Percentiles rank a stretch among this genome's conserved stretches.
These are phyloP conservation scores for Tarenaya hassleriana DNA, from an alignment of 345 rosid species.

Conservation along the genomic window DNA sequence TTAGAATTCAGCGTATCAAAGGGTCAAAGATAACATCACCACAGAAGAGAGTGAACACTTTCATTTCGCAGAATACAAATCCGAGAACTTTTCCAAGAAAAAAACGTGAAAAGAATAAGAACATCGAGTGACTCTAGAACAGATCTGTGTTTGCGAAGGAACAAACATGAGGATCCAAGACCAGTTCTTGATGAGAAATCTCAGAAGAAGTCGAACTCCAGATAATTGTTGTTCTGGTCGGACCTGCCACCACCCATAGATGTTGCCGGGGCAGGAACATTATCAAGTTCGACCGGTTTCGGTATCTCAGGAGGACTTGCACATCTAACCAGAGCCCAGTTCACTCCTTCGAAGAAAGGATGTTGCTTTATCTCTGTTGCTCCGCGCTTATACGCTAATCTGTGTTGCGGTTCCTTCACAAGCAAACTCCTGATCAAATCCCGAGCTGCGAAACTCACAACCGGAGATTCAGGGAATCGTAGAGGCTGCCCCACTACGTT, in stretches of 20 bases:
- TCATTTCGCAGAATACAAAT: slow-evolving; percentile 26
- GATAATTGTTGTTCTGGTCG: slow-evolving; percentile 43
- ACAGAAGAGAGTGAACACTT: slow-evolving; percentile 17
- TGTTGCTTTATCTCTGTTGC: slow-evolving; percentile 81
- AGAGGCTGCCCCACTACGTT: slow-evolving; percentile 76
- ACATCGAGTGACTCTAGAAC: slow-evolving; percentile 15
- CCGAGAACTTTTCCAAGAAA: slow-evolving; percentile 21
- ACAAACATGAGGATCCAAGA: slow-evolving; percentile 20
- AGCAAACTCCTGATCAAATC: slow-evolving; percentile 77
- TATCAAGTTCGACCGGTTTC: slow-evolving; percentile 57
- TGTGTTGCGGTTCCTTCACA: slow-evolving; percentile 73
- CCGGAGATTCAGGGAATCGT: slow-evolving; percentile 66
- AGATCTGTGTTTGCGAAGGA: slow-evolving; percentile 20
- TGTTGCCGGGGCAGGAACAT: slow-evolving; percentile 24
- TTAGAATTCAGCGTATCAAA: not conserved
- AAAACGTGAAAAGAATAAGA: not conserved
- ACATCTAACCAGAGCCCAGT: slow-evolving; percentile 79
- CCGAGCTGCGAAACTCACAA: slow-evolving; percentile 66
- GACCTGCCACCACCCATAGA: slow-evolving; percentile 45
- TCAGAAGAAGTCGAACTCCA: slow-evolving; percentile 77
- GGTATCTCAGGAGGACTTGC: slow-evolving; percentile 80
- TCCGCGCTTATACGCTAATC: slow-evolving; percentile 72
- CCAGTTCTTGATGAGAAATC: slow-evolving; percentile 6
- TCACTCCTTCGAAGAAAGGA: slow-evolving; percentile 79
- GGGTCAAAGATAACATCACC: no score